Base-by-base conservation (phyloP, 129 eudicot genomes). In the Lactuca saligna region DNA sequence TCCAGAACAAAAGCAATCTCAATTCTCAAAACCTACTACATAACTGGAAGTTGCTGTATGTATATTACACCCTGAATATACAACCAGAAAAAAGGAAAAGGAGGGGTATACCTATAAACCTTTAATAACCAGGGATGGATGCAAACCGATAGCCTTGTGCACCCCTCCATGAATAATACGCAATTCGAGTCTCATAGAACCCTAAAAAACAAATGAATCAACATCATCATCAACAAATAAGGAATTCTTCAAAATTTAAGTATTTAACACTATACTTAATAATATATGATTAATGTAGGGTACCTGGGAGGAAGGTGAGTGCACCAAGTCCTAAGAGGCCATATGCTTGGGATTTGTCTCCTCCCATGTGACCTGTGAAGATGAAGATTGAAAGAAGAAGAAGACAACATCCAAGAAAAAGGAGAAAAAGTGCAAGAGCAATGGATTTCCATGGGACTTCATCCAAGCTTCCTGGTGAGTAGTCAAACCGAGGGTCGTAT, bases 161-260 rank as follows among this genome's bases (percentile, higher is more conserved):
- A 42, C 98, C 98, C 74, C 98, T 93, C 98, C 96, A 93, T 17
- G 97, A 81, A 65, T 91, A 91, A 67, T 91, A 91, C 5, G 92
- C 96, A 49, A 91, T 83, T 25, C 96, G 96, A 62, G 97, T 91
- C 83, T 91, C 97, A 39, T 91, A 91, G 54, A 81, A 91, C 39
- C 97, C 97, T 91, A 62, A 72, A 62, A 72, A 72, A 61, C 4
- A 3, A 15, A 72, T 37, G 3, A 60, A 61, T 72, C 32, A 25
- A 0, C 29, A 60, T 49, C 50, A 60, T 49, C 50, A 37, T 72
- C 41, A 61, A 10, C 15, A 59, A 44, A 33, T 34, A 48, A 37
- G 2, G 15, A 46, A 11, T 46, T 11, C 12, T n/a, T 46, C 29
- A 25, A 25, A 25, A 25, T 25, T 25, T 25, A 25, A 25, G 29